phyloP scores from a whole-genome alignment of 2,329 filamentous ascomycete genomes.

The Magnaporthiopsis rhizophila region DNA sequence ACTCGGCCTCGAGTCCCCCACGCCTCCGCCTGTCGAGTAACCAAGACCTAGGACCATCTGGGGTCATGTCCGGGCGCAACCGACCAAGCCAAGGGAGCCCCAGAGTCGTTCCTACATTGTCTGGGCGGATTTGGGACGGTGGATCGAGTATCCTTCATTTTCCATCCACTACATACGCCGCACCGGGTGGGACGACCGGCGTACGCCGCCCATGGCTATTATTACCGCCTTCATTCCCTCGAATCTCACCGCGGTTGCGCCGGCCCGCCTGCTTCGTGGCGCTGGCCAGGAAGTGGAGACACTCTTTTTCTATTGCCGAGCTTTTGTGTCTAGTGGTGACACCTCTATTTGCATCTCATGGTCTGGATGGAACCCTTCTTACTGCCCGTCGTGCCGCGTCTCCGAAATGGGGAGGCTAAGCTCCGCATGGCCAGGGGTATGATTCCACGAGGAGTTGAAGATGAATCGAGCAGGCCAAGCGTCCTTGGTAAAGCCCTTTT shows the following conservation, averaged over 20 bases:
- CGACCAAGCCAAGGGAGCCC: background rate
- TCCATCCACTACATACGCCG: background rate
- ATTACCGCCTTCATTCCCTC: too few species aligned
- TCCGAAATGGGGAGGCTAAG: background rate
- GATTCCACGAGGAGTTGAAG: background rate
- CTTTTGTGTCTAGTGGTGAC: too few species aligned
- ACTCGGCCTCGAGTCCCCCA: too few species aligned
- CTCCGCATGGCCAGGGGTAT: background rate
- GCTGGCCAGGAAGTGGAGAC: background rate
- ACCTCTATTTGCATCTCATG: background rate
- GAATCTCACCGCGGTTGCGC: background rate
- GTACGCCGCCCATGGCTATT: background rate
- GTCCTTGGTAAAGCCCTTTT: background rate
- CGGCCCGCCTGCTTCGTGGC: background rate
- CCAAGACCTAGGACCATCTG: background rate
- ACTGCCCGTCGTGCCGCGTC: background rate
- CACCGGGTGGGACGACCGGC: background rate
- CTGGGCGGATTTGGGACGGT: too few species aligned
- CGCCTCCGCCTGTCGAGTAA: background rate
- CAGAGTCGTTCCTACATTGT: background rate
- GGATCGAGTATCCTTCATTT: background rate
- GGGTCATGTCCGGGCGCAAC: too few species aligned
- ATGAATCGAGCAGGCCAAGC: background rate
- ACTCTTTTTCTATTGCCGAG: background rate
- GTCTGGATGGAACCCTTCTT: background rate